These are phyloP conservation scores for Passalora sequoiae DNA, from an alignment of 2,329 filamentous ascomycete genomes.

Conservation along the genomic window DNA sequence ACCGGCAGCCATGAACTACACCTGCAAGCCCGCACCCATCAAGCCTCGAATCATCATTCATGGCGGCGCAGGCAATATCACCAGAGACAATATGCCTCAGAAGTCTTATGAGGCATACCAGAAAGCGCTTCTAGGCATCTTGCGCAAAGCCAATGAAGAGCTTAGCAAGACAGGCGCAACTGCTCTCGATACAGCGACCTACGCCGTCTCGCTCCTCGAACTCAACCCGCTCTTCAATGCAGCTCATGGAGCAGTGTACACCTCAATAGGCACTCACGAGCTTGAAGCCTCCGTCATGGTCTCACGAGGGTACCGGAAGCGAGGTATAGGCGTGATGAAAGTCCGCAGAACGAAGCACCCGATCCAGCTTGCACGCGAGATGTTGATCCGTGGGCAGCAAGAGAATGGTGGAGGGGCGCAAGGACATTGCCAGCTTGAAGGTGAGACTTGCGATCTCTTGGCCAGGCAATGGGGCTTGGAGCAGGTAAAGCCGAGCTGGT, in stretches of 20 bases:
- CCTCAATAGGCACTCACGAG: conserved; percentile 73
- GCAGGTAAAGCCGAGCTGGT: conserved; percentile 65
- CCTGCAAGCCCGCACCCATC: conserved; percentile 21
- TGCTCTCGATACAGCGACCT: conserved; percentile 68
- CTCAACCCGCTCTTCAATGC: conserved; percentile 79
- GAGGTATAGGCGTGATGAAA: conserved; percentile 71
- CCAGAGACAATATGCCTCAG: conserved; percentile 35
- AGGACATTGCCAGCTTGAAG: conserved; percentile 66
- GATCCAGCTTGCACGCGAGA: conserved; percentile 64
- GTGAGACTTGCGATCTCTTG: conserved; percentile 62
- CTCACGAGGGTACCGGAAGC: conserved; percentile 64
- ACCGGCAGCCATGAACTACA: conserved; percentile 6
- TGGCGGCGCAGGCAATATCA: conserved; percentile 46
- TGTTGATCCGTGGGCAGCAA: conserved; percentile 62
- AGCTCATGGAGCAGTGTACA: conserved; percentile 80
- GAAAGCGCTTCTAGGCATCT: conserved; percentile 36
- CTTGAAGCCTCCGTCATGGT: conserved; percentile 87
- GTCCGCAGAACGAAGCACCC: conserved; percentile 72
- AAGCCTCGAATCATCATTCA: conserved; percentile 46
- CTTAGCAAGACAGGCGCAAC: conserved; percentile 40
- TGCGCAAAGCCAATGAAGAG: conserved; percentile 27
- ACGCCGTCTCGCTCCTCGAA: conserved; percentile 71
- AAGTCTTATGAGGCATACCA: conserved; percentile 37
- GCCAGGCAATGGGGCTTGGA: conserved; percentile 65
- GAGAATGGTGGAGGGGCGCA: conserved; percentile 58